Evolutionary conservation across 257 asterid species (phyloP).

Genomic region (Solanum lycopersicoides): DNA sequence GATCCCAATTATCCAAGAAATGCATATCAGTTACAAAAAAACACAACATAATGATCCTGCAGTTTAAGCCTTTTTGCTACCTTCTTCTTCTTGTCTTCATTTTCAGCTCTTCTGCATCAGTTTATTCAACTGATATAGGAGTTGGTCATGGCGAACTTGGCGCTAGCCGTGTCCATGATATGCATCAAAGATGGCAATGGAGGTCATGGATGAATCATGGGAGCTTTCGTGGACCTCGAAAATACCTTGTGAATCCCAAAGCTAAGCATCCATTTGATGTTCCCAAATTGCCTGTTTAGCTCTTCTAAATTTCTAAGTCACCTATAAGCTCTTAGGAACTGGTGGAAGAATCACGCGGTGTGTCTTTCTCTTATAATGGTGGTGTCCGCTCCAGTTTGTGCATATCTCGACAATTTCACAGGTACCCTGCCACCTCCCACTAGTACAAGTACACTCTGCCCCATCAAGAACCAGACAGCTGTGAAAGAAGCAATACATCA

Average conservation of each 20-base stretch:
- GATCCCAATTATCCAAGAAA: neutral
- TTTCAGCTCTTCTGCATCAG: slow-evolving; percentile 9
- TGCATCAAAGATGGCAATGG: slow-evolving; percentile 21
- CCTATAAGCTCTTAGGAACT: neutral
- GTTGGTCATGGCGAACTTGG: neutral
- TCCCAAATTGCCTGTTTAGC: slow-evolving; percentile 30
- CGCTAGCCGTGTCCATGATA: neutral
- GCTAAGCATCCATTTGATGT: slow-evolving; percentile 15
- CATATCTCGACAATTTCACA: neutral
- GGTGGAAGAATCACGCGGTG: neutral
- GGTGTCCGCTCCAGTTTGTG: neutral
- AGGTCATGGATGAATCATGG: slow-evolving; percentile 53
- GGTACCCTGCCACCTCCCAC: neutral
- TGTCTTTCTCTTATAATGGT: neutral
- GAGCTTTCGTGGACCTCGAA: slow-evolving; percentile 38
- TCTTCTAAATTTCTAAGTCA: neutral
- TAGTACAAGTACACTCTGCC: neutral
- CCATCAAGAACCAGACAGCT: neutral
- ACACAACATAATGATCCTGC: slow-evolving; percentile 17
- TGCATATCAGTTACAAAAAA: neutral
- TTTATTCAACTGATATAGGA: slow-evolving; percentile 1
- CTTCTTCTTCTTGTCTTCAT: slow-evolving; percentile 25
- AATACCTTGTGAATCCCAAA: slow-evolving; percentile 32
- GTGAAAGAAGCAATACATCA: neutral
- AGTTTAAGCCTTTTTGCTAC: slow-evolving; percentile 10